Percentiles rank a stretch among this genome's conserved stretches.
Evolutionary conservation across 306 rosid genomes (phyloP).

Genomic region (Rubus idaeus): DNA sequence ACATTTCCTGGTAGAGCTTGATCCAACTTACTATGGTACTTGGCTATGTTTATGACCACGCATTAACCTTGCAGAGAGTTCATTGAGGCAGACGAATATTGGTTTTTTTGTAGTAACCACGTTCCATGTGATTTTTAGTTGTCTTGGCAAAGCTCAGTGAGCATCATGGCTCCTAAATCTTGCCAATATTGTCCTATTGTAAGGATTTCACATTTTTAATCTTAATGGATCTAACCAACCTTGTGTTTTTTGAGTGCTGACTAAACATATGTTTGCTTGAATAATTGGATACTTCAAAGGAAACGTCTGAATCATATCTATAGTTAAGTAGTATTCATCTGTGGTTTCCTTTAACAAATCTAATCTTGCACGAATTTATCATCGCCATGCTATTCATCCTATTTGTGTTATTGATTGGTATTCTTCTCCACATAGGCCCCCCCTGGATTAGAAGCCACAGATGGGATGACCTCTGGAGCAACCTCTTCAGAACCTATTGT

Average conservation of each 20-base stretch:
- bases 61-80: background rate
- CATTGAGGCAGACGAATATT: background rate
- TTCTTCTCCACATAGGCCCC: constrained; percentile 56
- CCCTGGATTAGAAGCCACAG: constrained; percentile 42
- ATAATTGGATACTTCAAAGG: background rate
- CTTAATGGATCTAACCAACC: background rate
- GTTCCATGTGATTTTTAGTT: background rate
- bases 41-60: background rate
- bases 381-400: constrained; percentile 1
- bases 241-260: background rate
- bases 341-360: background rate
- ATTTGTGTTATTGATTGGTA: constrained; percentile 19
- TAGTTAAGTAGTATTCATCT: background rate
- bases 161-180: background rate
- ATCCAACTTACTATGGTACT: background rate
- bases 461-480: constrained; percentile 26
- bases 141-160: background rate
- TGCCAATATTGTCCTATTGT: background rate
- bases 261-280: background rate
- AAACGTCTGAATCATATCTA: background rate
- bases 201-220: background rate
- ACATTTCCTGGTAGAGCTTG: background rate
- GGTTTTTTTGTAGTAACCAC: background rate
- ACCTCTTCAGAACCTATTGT: constrained; percentile 20
- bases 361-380: background rate